Conservation (phyloP, 306 rosid species). For the Inga leiocalycina region DNA sequence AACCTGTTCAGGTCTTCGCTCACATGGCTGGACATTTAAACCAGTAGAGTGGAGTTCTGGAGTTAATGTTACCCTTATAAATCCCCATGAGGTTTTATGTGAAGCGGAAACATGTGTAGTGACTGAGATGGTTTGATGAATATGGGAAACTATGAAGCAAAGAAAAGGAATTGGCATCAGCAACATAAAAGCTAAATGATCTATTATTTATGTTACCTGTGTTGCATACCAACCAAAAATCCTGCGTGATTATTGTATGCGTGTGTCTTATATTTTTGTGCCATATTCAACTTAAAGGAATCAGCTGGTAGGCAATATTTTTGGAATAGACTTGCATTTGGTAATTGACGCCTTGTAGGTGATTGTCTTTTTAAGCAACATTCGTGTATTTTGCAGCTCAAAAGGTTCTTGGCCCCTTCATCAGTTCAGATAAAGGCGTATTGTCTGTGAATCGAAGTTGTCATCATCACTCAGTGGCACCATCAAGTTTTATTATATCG, state of each 20-base stretch:
- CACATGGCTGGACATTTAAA: slow-evolving; percentile 4
- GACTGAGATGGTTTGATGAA: slow-evolving; percentile 15
- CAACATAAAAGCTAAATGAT: slow-evolving; percentile 10
- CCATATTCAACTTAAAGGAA: slow-evolving; percentile 20
- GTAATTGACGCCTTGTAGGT: slow-evolving; percentile 20
- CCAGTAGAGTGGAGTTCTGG: not conserved
- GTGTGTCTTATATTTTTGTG: slow-evolving; percentile 2
- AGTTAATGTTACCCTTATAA: slow-evolving; percentile 26
- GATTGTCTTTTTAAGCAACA: slow-evolving; percentile 23
- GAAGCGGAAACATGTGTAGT: slow-evolving; percentile 6
- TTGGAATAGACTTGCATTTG: slow-evolving; percentile 20
- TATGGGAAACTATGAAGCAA: slow-evolving; percentile 10
- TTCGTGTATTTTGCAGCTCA: slow-evolving; percentile 62
- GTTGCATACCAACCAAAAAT: not conserved
- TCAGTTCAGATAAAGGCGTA: slow-evolving; percentile 36
- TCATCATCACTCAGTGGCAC: slow-evolving; percentile 33
- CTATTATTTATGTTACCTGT: not conserved
- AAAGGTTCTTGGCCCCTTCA: slow-evolving; percentile 40
- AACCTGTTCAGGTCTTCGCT: slow-evolving; percentile 16
- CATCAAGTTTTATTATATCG: slow-evolving; percentile 36
- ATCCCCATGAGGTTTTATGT: slow-evolving; percentile 17
- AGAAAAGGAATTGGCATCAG: not conserved
- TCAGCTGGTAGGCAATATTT: slow-evolving; percentile 8
- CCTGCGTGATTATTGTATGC: not conserved
- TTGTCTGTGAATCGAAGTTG: slow-evolving; percentile 36